phyloP scores from a whole-genome alignment of 2,329 filamentous ascomycete genomes.

The Intubia oerlemansii region DNA sequence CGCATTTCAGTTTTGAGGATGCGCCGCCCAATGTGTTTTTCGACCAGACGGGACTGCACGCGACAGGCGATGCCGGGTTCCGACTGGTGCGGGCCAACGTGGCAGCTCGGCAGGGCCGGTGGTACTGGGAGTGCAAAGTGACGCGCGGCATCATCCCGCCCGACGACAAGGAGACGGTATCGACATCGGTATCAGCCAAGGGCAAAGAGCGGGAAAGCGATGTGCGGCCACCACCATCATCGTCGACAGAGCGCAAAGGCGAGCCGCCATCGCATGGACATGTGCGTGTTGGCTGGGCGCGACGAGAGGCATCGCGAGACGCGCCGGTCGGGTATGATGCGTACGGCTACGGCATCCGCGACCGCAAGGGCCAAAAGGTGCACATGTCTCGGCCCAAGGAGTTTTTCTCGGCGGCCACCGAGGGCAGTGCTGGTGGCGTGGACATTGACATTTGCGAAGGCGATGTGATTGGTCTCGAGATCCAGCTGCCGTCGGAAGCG shows the following conservation, averaged over 20 bases:
- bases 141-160: slow-evolving; percentile 43
- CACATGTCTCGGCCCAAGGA: slow-evolving; percentile 87
- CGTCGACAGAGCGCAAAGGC: slow-evolving; percentile 11
- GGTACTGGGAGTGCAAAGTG: slow-evolving; percentile 89
- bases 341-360: slow-evolving; percentile 85
- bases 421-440: background rate
- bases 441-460: slow-evolving; percentile 68
- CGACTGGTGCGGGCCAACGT: slow-evolving; percentile 82
- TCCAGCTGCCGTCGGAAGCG: slow-evolving; percentile 66
- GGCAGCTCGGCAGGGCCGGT: slow-evolving; percentile 67
- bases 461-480: slow-evolving; percentile 86
- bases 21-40: slow-evolving; percentile 71
- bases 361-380: slow-evolving; percentile 76
- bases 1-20: slow-evolving; percentile 85
- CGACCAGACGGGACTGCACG: slow-evolving; percentile 48
- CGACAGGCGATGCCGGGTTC: slow-evolving; percentile 86
- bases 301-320: slow-evolving; percentile 62
- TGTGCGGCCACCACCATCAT: too few relatives aligned
- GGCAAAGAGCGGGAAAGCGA: background rate
- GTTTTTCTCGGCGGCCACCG: slow-evolving; percentile 21
- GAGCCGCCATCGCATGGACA: slow-evolving; percentile 31
- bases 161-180: slow-evolving; percentile 19
- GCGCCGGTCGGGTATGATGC: slow-evolving; percentile 72
- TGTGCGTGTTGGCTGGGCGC: slow-evolving; percentile 72
- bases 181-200: background rate